A percentile compares a stretch with the other conserved stretches of the same genome.
Conservation (phyloP, 257 asterid species). For the Ilex asprella region DNA sequence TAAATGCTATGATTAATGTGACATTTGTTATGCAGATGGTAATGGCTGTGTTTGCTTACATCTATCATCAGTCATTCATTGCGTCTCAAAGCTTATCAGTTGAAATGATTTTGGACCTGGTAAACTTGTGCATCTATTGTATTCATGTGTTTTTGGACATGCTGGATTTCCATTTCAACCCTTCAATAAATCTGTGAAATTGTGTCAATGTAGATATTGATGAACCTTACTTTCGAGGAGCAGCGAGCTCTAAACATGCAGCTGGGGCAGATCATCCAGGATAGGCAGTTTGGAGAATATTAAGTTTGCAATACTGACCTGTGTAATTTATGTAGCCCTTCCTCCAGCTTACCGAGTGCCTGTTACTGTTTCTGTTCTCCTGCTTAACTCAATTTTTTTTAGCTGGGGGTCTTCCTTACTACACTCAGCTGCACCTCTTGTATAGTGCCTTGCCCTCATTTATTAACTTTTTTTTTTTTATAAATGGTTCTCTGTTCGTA, state of each 20-base stretch:
- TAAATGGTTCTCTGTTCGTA: no score
- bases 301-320: slow-evolving; percentile 15
- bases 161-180: no score
- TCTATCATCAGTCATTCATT: slow-evolving; percentile 74
- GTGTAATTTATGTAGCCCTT: slow-evolving; percentile 16
- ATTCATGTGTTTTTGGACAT: no score
- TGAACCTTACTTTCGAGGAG: slow-evolving; percentile 72
- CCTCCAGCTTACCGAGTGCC: slow-evolving; percentile 6
- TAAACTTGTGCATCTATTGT: slow-evolving; percentile 2
- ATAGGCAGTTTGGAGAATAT: slow-evolving; percentile 51
- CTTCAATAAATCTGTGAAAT: neutral
- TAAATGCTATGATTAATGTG: slow-evolving; percentile 1
- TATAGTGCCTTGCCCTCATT: no score
- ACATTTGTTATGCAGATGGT: slow-evolving; percentile 55
- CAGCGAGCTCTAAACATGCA: slow-evolving; percentile 42
- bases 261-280: slow-evolving; percentile 66
- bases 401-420: no score
- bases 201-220: slow-evolving; percentile 40
- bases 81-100: slow-evolving; percentile 58
- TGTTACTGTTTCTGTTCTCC: neutral
- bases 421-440: no score
- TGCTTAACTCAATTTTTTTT: neutral
- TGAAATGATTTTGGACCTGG: slow-evolving; percentile 78
- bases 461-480: no score
- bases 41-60: slow-evolving; percentile 85